Evolutionary conservation across 805 yeast genomes (phyloP), one percentile per base, ranked within the genome.

Genomic region (Blastobotrys chiropterorum): DNA sequence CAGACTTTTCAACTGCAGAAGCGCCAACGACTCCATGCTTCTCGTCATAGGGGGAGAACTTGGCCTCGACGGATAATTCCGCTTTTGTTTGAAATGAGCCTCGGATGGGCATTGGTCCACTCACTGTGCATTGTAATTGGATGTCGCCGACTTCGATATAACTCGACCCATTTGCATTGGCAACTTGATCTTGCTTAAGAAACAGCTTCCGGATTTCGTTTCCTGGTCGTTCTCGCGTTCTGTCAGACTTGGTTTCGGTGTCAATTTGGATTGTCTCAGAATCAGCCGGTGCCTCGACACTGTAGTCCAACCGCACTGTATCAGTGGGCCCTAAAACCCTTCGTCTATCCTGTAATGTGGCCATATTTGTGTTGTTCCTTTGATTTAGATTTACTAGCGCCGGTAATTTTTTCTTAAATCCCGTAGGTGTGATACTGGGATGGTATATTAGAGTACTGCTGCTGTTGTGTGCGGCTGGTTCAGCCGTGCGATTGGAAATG

Each of bases 21-120:
- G 34, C 34, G 5, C 34, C 34, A 6, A 11, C 34, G 40, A 54
- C 69, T 59, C 34, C 34, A 11, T 26, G 34, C 11, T 26, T 26
- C 7, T 57, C 56, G 55, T 70, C 66, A 57, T 78, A 76, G 2
- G 82, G 81, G 15, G 78, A 71, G 53, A 82, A 75, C 57, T 75
- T 74, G 47, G 78, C 75, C 51, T 76, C 81, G 11, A 86, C 89
- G 22, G 82, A 76, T 42, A 87, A 69, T 3, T 81, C 73, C 2
- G 90, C 90, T 48, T 79, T 72, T 19, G 84, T 81, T 39, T 79
- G 74, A 64, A 84, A 87, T 2, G 87, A 78, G 1, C 89, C 88
- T 54, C 86, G 74, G 55, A 80, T 82, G 5, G 98, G 97, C 58
- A 90, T 76, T 2, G 98, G 98, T 0, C 98, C 98, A 67, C 82